Conservation (phyloP, 2,329 filamentous ascomycete species). For the Periconia digitata region DNA sequence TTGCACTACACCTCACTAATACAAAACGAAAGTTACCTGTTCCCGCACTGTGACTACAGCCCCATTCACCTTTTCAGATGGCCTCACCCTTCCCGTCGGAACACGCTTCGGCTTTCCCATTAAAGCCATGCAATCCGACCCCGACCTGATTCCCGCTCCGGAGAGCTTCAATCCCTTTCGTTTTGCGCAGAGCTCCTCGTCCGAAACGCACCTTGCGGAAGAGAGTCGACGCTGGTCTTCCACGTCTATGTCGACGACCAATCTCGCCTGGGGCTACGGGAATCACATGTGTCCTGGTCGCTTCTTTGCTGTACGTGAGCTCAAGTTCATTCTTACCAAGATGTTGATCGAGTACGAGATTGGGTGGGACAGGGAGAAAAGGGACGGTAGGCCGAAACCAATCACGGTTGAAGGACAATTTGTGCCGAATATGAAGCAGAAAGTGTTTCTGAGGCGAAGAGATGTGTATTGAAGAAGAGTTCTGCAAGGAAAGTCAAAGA, state of each 20-base stretch:
- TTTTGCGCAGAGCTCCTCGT: neutral
- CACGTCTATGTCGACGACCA: neutral
- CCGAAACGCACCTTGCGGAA: neutral
- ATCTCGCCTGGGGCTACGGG: slow-evolving; percentile 38
- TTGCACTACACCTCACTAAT: too few species aligned
- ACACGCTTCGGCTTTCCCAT: neutral
- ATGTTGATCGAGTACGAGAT: slow-evolving; percentile 6
- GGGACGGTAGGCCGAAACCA: neutral
- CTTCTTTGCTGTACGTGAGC: slow-evolving; percentile 52
- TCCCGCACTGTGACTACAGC: neutral
- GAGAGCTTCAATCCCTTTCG: slow-evolving; percentile 1
- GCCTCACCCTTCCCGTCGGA: neutral
- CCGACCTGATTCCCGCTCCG: neutral
- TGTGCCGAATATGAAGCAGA: neutral
- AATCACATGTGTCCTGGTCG: slow-evolving; percentile 54
- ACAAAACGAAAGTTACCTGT: neutral
- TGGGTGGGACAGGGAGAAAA: neutral
- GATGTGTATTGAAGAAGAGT: too few species aligned
- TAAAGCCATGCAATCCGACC: neutral
- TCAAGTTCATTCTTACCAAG: slow-evolving; percentile 43
- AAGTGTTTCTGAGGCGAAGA: neutral
- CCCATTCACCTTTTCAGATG: slow-evolving; percentile 1
- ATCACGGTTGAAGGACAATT: neutral
- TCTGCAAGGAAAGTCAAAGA: too few species aligned
- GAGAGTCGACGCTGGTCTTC: neutral